phyloP scores from a whole-genome alignment of 2,329 filamentous ascomycete species.

The Botrytis fragariae region DNA sequence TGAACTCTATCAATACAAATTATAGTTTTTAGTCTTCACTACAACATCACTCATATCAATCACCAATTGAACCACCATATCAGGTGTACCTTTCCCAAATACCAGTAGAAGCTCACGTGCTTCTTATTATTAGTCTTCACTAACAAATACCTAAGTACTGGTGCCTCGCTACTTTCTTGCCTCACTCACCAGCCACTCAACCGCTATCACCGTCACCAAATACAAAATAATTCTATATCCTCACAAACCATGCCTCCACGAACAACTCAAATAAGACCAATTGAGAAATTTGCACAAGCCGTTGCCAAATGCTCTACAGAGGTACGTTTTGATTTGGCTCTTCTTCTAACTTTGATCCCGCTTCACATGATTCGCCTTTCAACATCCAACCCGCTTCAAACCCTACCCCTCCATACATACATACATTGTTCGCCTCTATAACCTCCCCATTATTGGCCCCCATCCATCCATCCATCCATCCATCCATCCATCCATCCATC shows the following conservation, averaged over 20 bases:
- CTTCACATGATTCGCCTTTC: background rate
- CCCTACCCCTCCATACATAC: background rate
- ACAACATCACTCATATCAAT: background rate
- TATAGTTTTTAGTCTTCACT: background rate
- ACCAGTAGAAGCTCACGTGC: background rate
- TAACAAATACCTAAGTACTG: background rate
- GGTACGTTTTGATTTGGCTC: slow-evolving; percentile 43
- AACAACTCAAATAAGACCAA: slow-evolving; percentile 51
- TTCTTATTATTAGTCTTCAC: background rate
- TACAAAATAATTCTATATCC: background rate
- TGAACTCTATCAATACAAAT: background rate
- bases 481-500: background rate
- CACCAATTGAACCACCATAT: background rate
- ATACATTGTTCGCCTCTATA: background rate
- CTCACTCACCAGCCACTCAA: background rate
- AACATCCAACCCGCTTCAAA: background rate
- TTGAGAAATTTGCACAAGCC: slow-evolving; percentile 67
- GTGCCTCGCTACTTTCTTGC: background rate
- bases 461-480: background rate
- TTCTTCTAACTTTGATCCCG: background rate
- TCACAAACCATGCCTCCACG: slow-evolving; percentile 34
- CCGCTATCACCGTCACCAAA: background rate
- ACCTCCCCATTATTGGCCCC: background rate
- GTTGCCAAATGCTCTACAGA: slow-evolving; percentile 64
- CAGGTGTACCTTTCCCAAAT: background rate